Conservation (phyloP, 2,329 filamentous ascomycete species). For the Alternaria brassicicola region DNA sequence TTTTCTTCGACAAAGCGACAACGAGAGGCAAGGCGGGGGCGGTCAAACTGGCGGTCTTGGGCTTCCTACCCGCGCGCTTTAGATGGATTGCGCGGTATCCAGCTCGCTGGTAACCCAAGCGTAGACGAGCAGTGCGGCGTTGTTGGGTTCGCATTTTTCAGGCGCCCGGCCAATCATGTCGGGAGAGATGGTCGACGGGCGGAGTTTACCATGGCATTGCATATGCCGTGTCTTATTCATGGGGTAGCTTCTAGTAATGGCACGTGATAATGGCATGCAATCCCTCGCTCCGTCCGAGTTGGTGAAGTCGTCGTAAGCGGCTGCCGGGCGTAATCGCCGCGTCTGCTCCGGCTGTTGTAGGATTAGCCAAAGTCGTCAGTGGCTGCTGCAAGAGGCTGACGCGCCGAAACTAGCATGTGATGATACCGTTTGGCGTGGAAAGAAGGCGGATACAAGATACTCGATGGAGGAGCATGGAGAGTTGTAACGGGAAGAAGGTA, state of each 20-base stretch:
- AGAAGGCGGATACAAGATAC: background rate
- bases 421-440: background rate
- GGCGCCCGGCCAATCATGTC: constrained; percentile 16
- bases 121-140: constrained; percentile 13
- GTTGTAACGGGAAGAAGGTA: background rate
- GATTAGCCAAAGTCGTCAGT: constrained; percentile 8
- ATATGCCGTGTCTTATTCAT: constrained; percentile 10
- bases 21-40: background rate
- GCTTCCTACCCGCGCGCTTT: constrained; percentile 4
- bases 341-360: constrained; percentile 3
- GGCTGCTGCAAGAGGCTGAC: constrained; percentile 1
- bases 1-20: background rate
- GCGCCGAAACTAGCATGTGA: background rate
- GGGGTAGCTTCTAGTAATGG: background rate
- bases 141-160: constrained; percentile 10
- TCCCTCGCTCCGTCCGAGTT: constrained; percentile 1
- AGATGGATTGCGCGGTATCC: constrained; percentile 5
- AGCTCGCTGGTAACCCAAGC: constrained; percentile 13
- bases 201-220: constrained; percentile 10
- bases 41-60: background rate
- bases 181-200: background rate
- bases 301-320: background rate
- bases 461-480: background rate
- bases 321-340: constrained; percentile 7
- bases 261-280: constrained; percentile 7